A percentile compares a stretch with the other conserved stretches of the same genome.
phyloP scores from a whole-genome alignment of 2,329 filamentous ascomycete species.

The Botrytis porri region DNA sequence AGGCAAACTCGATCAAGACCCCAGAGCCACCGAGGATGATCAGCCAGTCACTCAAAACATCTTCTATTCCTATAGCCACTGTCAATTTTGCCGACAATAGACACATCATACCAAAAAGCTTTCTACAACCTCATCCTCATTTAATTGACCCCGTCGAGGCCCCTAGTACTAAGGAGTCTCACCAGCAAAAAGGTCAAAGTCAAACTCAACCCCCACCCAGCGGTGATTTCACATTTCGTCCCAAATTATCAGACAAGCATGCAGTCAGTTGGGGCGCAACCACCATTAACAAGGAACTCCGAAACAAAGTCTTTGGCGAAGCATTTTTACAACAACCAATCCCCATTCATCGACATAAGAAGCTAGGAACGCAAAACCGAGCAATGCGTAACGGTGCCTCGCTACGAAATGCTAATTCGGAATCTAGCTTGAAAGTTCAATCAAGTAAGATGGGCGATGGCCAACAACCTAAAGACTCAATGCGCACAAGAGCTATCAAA shows the following conservation, averaged over 20 bases:
- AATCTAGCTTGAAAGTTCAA: constrained; percentile 36
- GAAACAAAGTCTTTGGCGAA: constrained; percentile 73
- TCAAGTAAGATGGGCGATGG: constrained; percentile 18
- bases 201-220: constrained; percentile 26
- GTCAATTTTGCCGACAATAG: constrained; percentile 93
- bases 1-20: constrained; percentile 29
- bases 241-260: constrained; percentile 52
- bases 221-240: constrained; percentile 36
- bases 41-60: constrained; percentile 72
- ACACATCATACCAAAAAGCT: constrained; percentile 83
- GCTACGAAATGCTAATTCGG: constrained; percentile 35
- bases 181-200: constrained; percentile 34
- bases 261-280: constrained; percentile 57
- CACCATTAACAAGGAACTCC: constrained; percentile 76
- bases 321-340: constrained; percentile 84
- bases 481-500: constrained; percentile 37
- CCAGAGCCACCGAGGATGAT: constrained; percentile 48
- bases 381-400: constrained; percentile 52
- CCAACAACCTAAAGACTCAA: constrained; percentile 46
- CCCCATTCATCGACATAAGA: constrained; percentile 72
- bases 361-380: constrained; percentile 60
- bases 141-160: constrained; percentile 33
- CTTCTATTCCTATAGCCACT: constrained; percentile 69
- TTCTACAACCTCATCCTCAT: constrained; percentile 62
- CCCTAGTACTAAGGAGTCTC: constrained; percentile 29